These are phyloP conservation scores for Rosa multiflora DNA, from an alignment of 306 rosid genomes.

Conservation along the genomic window DNA sequence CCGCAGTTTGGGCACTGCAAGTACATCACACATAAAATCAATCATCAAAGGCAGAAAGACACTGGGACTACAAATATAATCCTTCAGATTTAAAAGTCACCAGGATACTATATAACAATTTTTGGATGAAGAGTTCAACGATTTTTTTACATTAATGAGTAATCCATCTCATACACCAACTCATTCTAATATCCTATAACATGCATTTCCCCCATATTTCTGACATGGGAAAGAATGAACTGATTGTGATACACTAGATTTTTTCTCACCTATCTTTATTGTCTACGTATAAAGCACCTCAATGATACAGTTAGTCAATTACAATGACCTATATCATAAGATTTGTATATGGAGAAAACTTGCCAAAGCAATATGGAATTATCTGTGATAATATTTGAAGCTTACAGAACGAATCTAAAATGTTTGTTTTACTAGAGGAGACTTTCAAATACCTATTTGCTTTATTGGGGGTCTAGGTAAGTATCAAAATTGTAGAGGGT, in stretches of 20 bases:
- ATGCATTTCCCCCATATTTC: background rate
- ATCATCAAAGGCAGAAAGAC: conserved; percentile 16
- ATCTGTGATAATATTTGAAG: background rate
- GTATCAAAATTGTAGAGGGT: too few relatives aligned
- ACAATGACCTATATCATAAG: background rate
- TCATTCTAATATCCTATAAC: background rate
- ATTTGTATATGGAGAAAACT: background rate
- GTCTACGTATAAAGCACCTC: background rate
- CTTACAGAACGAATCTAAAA: background rate
- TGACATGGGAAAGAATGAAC: background rate
- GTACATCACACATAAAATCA: conserved; percentile 19
- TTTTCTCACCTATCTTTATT: background rate
- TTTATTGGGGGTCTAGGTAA: background rate
- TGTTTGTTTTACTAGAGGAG: background rate
- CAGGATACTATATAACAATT: background rate
- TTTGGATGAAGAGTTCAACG: background rate
- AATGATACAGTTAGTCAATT: background rate
- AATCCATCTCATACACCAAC: background rate
- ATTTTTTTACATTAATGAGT: background rate
- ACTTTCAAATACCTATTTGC: background rate
- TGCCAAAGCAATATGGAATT: background rate
- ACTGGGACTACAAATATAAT: background rate
- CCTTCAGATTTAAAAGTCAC: background rate
- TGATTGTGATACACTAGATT: background rate
- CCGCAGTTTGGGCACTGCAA: conserved; percentile 98